Evolutionary conservation across 148 eudicot species (phyloP).

Genomic region (Camellia sinensis): DNA sequence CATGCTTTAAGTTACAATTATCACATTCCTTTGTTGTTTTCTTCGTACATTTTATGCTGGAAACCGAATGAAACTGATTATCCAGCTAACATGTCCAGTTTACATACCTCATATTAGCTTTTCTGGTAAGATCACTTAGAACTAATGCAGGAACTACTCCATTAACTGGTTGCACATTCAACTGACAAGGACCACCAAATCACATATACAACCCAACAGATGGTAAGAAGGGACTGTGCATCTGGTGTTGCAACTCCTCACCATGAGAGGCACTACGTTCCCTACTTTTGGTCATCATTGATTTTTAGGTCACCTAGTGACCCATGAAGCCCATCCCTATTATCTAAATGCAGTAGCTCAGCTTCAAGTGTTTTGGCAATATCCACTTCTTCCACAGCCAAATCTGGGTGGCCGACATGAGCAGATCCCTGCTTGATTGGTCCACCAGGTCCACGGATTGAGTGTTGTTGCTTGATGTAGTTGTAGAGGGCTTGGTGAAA

Average conservation of each 20-base stretch:
- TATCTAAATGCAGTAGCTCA: conserved; percentile 37
- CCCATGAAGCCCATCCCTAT: conserved; percentile 24
- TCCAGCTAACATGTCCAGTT: background rate
- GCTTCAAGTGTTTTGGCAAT: conserved; percentile 44
- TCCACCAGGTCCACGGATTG: conserved; percentile 18
- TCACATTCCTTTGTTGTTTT: background rate
- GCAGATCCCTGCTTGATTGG: conserved; percentile 50
- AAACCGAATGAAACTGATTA: background rate
- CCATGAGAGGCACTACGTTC: background rate
- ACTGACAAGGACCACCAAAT: background rate
- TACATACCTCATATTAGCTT: background rate
- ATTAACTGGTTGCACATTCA: background rate
- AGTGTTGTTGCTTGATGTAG: conserved; percentile 46
- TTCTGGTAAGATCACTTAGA: background rate
- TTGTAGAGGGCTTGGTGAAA: conserved; percentile 53
- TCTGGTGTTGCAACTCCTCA: background rate
- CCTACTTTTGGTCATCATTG: conserved; percentile 15
- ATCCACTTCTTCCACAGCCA: conserved; percentile 32
- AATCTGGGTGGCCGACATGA: conserved; percentile 47
- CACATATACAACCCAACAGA: background rate
- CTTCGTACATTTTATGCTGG: background rate
- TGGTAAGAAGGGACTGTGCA: background rate
- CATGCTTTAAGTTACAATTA: no score
- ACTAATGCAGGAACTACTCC: background rate
- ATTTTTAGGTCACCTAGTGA: conserved; percentile 31